These are phyloP conservation scores for Myriosclerotinia duriaeana DNA, from an alignment of 2,329 filamentous ascomycete species.

Conservation along the genomic window DNA sequence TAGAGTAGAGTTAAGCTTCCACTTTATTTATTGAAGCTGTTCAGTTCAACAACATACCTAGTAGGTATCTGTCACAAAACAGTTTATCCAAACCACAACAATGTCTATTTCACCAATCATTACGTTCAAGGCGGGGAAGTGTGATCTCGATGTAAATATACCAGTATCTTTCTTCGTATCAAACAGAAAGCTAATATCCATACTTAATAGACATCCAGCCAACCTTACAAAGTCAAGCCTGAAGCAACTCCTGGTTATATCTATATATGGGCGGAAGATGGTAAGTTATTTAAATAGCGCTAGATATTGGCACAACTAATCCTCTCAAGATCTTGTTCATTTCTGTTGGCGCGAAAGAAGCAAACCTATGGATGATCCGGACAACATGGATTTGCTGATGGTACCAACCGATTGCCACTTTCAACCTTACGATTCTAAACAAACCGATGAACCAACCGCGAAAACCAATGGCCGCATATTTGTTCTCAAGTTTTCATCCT, in stretches of 20 bases:
- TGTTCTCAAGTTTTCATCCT: constrained; percentile 89
- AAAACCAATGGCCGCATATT: constrained; percentile 88
- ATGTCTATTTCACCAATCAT: constrained; percentile 88
- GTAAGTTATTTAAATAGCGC: constrained; percentile 45
- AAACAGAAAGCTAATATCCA: constrained; percentile 27
- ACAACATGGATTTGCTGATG: constrained; percentile 84
- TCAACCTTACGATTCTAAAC: constrained; percentile 74
- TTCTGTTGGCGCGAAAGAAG: constrained; percentile 93
- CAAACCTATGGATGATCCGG: constrained; percentile 67
- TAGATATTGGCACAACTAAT: constrained; percentile 16
- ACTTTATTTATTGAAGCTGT: constrained; percentile 18
- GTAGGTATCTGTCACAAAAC: constrained; percentile 9
- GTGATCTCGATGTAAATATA: constrained; percentile 73
- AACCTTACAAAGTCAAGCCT: constrained; percentile 71
- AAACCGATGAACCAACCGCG: constrained; percentile 55
- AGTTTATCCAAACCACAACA: constrained; percentile 33
- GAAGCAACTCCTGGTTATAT: constrained; percentile 77
- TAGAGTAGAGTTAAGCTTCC: constrained; percentile 18
- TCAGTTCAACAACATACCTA: constrained; percentile 5
- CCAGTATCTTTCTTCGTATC: constrained; percentile 21
- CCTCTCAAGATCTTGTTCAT: constrained; percentile 74
- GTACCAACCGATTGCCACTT: constrained; percentile 88
- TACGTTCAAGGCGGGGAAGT: constrained; percentile 93
- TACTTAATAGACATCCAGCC: constrained; percentile 51
- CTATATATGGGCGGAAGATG: constrained; percentile 91